Base-by-base conservation (phyloP, 768 basidiomycete genomes). In the Phanerochaete carnosa region DNA sequence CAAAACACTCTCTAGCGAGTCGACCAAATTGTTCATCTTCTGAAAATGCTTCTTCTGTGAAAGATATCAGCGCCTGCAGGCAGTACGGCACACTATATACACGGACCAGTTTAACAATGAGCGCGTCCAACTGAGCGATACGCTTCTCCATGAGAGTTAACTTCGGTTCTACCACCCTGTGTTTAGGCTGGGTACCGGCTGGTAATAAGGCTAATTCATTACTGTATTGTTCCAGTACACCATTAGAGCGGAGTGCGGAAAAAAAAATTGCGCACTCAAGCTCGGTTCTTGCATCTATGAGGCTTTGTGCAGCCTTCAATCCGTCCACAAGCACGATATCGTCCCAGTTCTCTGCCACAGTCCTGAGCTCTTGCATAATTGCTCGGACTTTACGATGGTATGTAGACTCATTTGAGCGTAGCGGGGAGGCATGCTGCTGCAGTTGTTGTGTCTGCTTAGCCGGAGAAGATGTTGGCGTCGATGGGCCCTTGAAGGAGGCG, bases 291-390 rank as follows among this genome's bases (percentile, higher is more conserved):
- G 89, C 75, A 67, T 95, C 91, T 2, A 92, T 81, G 33, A 94
- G 77, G 56, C 78, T 83, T 61, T 81, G 86, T 8, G 82, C 84
- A n/a, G 89, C 83, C 65, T 86, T 91, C 39, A 93, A 74, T 8
- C 94, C 94, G 68, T 95, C 92, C 15, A 87, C 68, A 11, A 89
- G 77, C 1, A 94, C 85, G 46, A 95, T 77, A 65, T 94, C 89
- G 64, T 94, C 89, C 94, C 94, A 96, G 55, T 86, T 89, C 59
- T 83, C 78, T 9, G 88, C 73, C 19, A 83, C 78, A 13, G 77
- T 73, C 1, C 82, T 83, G 16, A 95, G 68, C 65, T 95, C 92
- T 32, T 84, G 85, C 33, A 95, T 73, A 3, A 84, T 74, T 1
- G 84, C 77, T 54, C 90, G 76, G n/a, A 86, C 76, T 76, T 85